Percentiles rank a stretch among this genome's conserved stretches.
Evolutionary conservation across 2,329 filamentous ascomycete genomes (phyloP).

Genomic region (Sporothrix dimorphospora): DNA sequence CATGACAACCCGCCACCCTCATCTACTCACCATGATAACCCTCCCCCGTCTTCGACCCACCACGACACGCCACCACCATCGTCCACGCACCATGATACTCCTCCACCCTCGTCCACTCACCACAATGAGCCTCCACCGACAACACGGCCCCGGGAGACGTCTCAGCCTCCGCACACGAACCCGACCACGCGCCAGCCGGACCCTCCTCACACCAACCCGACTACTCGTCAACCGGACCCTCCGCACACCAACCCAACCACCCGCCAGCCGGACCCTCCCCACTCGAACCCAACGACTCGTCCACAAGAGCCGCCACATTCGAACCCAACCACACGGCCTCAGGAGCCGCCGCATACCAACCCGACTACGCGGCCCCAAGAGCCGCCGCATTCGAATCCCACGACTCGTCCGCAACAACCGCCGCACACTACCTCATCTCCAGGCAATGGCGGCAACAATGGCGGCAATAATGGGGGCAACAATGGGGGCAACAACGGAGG

Average conservation of each 20-base stretch:
- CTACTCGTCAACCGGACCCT: neutral
- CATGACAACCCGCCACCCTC: neutral
- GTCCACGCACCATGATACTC: neutral
- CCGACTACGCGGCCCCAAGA: neutral
- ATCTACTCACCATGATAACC: neutral
- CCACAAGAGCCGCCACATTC: neutral
- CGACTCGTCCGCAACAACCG: neutral
- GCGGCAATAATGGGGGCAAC: neutral
- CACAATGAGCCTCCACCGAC: neutral
- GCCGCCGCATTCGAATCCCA: too few species aligned
- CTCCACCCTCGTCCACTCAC: neutral
- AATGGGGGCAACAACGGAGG: neutral
- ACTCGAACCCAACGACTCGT: neutral
- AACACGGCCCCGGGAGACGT: too few species aligned
- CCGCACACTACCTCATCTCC: neutral
- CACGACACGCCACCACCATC: constrained; percentile 11
- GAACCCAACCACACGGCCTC: too few species aligned
- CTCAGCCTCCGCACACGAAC: too few species aligned
- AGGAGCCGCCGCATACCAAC: neutral
- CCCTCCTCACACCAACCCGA: neutral
- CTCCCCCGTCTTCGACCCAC: neutral
- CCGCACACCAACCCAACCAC: neutral
- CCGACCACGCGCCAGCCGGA: too few species aligned
- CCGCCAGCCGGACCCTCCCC: neutral
- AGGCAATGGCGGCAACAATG: neutral